Evolutionary conservation across 345 rosid species (phyloP).

Genomic region (Xanthoceras sorbifolium): DNA sequence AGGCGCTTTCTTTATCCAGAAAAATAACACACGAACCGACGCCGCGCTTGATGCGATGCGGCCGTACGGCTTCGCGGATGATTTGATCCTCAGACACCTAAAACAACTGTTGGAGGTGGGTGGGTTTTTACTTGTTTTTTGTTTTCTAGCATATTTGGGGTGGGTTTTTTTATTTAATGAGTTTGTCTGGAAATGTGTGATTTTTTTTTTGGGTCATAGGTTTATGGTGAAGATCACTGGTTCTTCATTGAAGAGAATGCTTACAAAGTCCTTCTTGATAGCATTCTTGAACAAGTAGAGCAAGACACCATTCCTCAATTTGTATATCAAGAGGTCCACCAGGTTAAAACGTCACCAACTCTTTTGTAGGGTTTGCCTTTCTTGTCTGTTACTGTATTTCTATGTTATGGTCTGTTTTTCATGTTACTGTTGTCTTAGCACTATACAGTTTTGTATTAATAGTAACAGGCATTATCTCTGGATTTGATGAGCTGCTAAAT

Average conservation of each 20-base stretch:
- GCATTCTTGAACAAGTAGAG: constrained; percentile 37
- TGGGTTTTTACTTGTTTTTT: constrained; percentile 2
- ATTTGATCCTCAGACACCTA: constrained; percentile 20
- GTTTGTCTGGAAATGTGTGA: neutral
- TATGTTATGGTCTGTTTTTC: too few species aligned
- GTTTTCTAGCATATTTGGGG: neutral
- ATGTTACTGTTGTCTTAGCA: too few species aligned
- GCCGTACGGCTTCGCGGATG: constrained; percentile 30
- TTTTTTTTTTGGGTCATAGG: constrained; percentile 25
- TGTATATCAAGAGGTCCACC: neutral
- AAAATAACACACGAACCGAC: constrained; percentile 34
- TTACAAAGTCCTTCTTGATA: constrained; percentile 39
- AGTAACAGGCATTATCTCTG: too few species aligned
- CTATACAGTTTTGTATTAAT: too few species aligned
- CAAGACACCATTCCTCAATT: neutral
- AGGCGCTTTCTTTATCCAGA: constrained; percentile 18
- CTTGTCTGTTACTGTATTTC: too few species aligned
- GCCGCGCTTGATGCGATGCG: constrained; percentile 55
- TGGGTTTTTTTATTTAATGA: neutral
- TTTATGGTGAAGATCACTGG: constrained; percentile 49
- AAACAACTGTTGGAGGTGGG: constrained; percentile 44
- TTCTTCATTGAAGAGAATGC: constrained; percentile 45
- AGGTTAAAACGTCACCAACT: neutral
- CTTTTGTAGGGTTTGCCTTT: too few species aligned
- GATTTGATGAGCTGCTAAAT: too few species aligned